Conservation (phyloP, 495 filamentous ascomycete genomes). For the Cercophora sp. region DNA sequence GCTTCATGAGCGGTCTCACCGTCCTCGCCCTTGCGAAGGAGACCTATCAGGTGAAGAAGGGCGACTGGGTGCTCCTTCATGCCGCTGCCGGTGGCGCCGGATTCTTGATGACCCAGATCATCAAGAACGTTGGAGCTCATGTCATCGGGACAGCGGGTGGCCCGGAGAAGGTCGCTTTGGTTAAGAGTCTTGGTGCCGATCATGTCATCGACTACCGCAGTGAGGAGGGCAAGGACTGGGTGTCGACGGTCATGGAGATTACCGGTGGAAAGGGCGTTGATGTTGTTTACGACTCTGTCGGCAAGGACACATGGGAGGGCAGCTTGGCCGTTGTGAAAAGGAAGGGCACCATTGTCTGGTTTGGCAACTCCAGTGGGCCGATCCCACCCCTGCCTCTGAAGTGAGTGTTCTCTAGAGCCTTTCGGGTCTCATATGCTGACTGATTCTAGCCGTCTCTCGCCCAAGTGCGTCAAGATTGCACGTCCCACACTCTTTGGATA, state of each 20-base stretch:
- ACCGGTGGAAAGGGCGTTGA: constrained; percentile 62
- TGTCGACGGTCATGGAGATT: constrained; percentile 56
- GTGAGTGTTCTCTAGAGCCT: constrained; percentile 32
- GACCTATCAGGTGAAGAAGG: constrained; percentile 61
- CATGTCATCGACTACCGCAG: constrained; percentile 67
- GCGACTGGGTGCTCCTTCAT: constrained; percentile 77
- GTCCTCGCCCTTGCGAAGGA: constrained; percentile 73
- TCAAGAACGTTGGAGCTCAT: constrained; percentile 65
- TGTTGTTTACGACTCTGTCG: constrained; percentile 81
- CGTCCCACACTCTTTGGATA: constrained; percentile 69
- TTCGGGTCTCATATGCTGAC: not conserved
- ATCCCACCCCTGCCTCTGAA: constrained; percentile 41
- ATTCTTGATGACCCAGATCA: constrained; percentile 64
- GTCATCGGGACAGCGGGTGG: constrained; percentile 75
- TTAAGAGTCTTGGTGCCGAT: constrained; percentile 61
- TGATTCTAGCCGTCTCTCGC: not conserved
- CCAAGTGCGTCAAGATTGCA: constrained; percentile 70
- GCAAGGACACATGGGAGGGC: constrained; percentile 74
- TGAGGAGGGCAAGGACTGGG: constrained; percentile 45
- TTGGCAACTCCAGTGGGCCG: constrained; percentile 76
- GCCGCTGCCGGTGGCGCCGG: constrained; percentile 84
- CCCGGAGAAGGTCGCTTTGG: constrained; percentile 64
- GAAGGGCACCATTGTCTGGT: constrained; percentile 74
- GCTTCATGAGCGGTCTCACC: constrained; percentile 72
- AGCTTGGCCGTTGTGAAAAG: constrained; percentile 66